Base-by-base conservation (phyloP, 179 eudicot genomes). In the Amaranthus tricolor region DNA sequence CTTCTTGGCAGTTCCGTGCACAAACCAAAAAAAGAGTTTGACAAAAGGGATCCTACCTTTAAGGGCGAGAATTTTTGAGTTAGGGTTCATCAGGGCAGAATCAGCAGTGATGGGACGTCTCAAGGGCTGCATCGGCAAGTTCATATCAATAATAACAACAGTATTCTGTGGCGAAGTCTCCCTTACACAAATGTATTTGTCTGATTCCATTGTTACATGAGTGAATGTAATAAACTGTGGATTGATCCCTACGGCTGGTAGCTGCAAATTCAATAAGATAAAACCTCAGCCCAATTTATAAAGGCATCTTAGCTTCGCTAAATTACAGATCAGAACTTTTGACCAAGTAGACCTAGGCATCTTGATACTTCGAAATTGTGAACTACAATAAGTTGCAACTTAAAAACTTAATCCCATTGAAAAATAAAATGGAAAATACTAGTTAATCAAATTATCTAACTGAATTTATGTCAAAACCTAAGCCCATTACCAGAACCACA, bases 191-290 rank as follows among this genome's bases (percentile, higher is more conserved):
- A 93, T 93, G 70, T 89, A 93, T 90, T 93, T 93, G 67, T 93
- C 98, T 0, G 98, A 93, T 89, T 93, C 98, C 98, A 93, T 91
- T 0, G 97, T 93, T 14, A 93, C 98, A 83, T 91, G 93, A 5
- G 98, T 93, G 70, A 93, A 93, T 1, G 98, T 93, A 31, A 93
- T 89, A 56, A 93, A 93, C 77, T 93, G 98, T 1, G 85, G 84
- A 73, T 83, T 91, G 84, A 93, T 91, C 82, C 98, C 97, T 65
- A 90, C 49, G 79, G 90, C 91, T 19, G 93, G 87, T 74, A 93
- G 79, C 98, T 93, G 96, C 86, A 45, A 31, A 15, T 53, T 14
- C 20, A 68, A 9, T 4, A 9, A 31, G 40, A 31, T 55, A 60
- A 40, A 74, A 43, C 54, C 15, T 31, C 40, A 31, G 40, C 40